Evolutionary conservation across 331 rosid genomes (phyloP).

Genomic region (Stylosanthes scabra): DNA sequence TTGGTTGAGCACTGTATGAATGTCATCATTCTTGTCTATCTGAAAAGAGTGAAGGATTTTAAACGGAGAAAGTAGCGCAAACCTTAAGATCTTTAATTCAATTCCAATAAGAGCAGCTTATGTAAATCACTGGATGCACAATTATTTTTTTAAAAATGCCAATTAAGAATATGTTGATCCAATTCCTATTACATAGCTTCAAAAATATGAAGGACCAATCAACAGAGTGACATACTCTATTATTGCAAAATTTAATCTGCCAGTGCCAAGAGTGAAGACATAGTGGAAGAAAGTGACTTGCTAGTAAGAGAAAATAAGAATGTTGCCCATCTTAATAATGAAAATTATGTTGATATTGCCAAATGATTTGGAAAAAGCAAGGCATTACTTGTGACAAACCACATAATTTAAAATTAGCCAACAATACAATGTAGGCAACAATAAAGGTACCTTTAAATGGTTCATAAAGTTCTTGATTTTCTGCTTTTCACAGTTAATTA

Average conservation of each 20-base stretch:
- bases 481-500: constrained; percentile 56
- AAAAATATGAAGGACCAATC: constrained; percentile 9
- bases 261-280: neutral
- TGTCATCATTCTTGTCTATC: constrained; percentile 47
- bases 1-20: constrained; percentile 45
- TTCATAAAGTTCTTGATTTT: constrained; percentile 54
- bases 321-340: constrained; percentile 7
- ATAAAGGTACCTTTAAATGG: constrained; percentile 29
- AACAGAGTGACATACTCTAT: neutral
- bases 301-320: neutral
- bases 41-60: constrained; percentile 37
- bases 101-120: constrained; percentile 11
- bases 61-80: constrained; percentile 24
- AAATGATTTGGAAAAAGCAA: constrained; percentile 14
- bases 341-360: constrained; percentile 3
- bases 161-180: neutral
- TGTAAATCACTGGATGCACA: neutral
- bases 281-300: neutral
- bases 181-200: neutral
- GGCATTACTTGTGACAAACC: constrained; percentile 7
- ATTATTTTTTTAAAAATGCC: neutral
- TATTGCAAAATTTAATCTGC: constrained; percentile 4
- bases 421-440: constrained; percentile 32
- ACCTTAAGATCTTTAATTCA: constrained; percentile 15
- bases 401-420: constrained; percentile 18